phyloP scores from a whole-genome alignment of 805 yeast genomes.

The Candida sanyiensis region DNA sequence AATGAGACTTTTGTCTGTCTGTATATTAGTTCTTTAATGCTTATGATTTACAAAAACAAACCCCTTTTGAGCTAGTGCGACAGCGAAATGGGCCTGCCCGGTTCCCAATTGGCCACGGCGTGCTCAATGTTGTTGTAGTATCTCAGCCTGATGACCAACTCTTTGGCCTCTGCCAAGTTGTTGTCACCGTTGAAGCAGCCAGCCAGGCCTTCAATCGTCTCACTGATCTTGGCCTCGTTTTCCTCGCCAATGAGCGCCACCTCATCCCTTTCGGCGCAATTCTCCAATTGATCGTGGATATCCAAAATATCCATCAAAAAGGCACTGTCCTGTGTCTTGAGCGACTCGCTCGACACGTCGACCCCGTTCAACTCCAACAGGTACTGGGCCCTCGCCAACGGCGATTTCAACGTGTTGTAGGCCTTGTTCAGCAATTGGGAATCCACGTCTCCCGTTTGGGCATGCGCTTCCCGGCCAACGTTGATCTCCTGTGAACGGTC shows the following conservation, averaged over 20 bases:
- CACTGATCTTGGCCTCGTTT: conserved; percentile 51
- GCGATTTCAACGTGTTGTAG: conserved; percentile 62
- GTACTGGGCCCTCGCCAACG: conserved; percentile 66
- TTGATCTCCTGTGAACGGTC: conserved; percentile 38
- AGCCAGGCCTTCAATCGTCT: conserved; percentile 40
- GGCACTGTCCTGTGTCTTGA: conserved; percentile 45
- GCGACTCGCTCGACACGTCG: conserved; percentile 51
- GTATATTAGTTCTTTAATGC: conserved; percentile 1
- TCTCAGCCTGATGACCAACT: conserved; percentile 65
- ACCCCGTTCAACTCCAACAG: conserved; percentile 39
- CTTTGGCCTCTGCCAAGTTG: conserved; percentile 54
- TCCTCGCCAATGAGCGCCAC: conserved; percentile 44
- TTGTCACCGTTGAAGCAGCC: conserved; percentile 40
- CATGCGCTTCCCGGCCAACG: conserved; percentile 26
- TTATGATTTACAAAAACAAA: not conserved
- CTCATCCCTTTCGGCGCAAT: conserved; percentile 54
- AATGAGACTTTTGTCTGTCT: not conserved
- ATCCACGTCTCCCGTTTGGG: conserved; percentile 4
- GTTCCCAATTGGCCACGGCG: conserved; percentile 74
- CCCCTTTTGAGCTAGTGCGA: conserved; percentile 44
- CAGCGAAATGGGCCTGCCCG: conserved; percentile 57
- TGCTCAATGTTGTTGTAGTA: conserved; percentile 78
- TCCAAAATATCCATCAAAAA: conserved; percentile 75
- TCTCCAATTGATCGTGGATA: conserved; percentile 76
- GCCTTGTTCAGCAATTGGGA: conserved; percentile 63